Conservation (phyloP, 2,329 filamentous ascomycete species). For the Aspergillus ochraceus region DNA sequence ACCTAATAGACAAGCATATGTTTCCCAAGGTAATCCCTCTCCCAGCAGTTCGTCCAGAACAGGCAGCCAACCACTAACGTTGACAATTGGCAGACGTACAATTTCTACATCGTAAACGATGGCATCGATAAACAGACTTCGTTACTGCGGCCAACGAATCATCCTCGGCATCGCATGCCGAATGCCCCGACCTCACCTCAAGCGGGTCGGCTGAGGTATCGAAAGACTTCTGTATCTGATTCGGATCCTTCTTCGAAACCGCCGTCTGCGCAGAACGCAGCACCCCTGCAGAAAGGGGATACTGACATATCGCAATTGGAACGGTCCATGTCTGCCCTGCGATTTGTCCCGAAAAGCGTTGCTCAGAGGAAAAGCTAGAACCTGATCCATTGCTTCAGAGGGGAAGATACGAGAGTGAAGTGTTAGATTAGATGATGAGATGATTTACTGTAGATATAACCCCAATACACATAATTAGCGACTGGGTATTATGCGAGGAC, state of each 20-base stretch:
- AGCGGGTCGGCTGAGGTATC: conserved; percentile 34
- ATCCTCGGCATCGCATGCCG: conserved; percentile 36
- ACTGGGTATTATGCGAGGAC: too few species aligned
- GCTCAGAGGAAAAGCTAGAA: conserved; percentile 25
- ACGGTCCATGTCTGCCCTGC: conserved; percentile 45
- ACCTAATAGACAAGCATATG: conserved; percentile 91
- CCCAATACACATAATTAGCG: neutral
- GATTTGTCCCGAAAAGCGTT: conserved; percentile 47
- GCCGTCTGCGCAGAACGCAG: neutral
- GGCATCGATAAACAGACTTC: conserved; percentile 86
- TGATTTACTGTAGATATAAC: neutral
- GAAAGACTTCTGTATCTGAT: conserved; percentile 30
- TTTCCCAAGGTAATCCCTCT: conserved; percentile 64
- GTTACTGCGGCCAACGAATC: conserved; percentile 58
- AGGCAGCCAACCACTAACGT: neutral
- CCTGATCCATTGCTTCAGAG: conserved; percentile 12
- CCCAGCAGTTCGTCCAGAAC: neutral
- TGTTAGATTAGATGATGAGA: neutral
- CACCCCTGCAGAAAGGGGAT: conserved; percentile 7
- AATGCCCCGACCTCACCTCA: conserved; percentile 30
- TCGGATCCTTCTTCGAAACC: neutral
- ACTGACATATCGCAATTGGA: conserved; percentile 41
- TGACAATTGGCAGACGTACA: conserved; percentile 61
- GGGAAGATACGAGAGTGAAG: neutral
- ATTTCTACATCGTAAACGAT: conserved; percentile 81